Conservation (phyloP, 2,329 filamentous ascomycete species). For the Mollisia scopiformis region DNA sequence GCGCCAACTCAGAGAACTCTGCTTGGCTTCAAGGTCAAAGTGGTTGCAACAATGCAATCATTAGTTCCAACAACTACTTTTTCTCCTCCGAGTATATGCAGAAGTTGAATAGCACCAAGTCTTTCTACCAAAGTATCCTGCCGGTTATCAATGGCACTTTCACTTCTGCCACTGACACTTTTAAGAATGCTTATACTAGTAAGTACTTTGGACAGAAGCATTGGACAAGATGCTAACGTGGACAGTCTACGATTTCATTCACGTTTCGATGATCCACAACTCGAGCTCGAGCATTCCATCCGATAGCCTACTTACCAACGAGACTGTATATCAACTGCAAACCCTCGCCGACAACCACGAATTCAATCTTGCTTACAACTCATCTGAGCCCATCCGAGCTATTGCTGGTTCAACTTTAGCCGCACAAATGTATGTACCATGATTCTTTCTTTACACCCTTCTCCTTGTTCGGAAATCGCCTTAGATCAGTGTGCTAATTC, state of each 20-base stretch:
- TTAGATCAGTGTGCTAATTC: not conserved
- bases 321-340: constrained; percentile 64
- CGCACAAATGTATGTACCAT: constrained; percentile 47
- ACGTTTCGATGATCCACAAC: constrained; percentile 65
- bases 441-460: not conserved
- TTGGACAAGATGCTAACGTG: not conserved
- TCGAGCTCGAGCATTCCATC: constrained; percentile 57
- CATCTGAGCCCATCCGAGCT: constrained; percentile 65
- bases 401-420: constrained; percentile 61
- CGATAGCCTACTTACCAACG: constrained; percentile 59
- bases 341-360: constrained; percentile 81
- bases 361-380: constrained; percentile 82
- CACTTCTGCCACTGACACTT: constrained; percentile 47
- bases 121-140: constrained; percentile 59
- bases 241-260: constrained; percentile 61
- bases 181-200: constrained; percentile 66
- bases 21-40: constrained; percentile 62
- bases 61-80: constrained; percentile 59
- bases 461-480: not conserved
- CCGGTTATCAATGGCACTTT: constrained; percentile 60
- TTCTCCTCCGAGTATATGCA: constrained; percentile 48
- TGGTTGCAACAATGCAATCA: constrained; percentile 57
- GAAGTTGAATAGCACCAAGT: constrained; percentile 53
- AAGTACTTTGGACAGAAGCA: constrained; percentile 31
- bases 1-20: constrained; percentile 57